Evolutionary conservation across 139 green algal genomes (phyloP), one percentile per base, ranked within the genome.

Genomic region (Closterium sp.): DNA sequence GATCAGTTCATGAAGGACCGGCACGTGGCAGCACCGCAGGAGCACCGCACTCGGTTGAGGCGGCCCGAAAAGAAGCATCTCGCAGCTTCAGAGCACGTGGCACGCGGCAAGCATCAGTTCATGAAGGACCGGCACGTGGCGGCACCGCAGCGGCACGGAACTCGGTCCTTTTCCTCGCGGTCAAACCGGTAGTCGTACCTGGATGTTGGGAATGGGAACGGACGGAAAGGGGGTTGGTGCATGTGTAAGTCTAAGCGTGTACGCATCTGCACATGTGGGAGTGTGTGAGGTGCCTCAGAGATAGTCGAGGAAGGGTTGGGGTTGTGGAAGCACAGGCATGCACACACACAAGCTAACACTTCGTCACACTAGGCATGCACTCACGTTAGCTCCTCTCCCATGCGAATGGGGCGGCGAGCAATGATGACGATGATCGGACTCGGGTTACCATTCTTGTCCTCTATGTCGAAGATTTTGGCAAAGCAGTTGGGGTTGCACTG

Each of bases 401-500:
- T 32, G 28, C 25, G 23, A 8, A 93, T 87, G 33, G 93, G 89
- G 31, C 64, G 38, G 23, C 91, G 87, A 66, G 91, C 88, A 76
- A 93, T 88, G 91, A 93, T 35, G 34, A 93, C 64, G n/a, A 93
- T 93, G 43, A 84, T 76, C 30, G 85, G 28, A 6, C 33, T 43
- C 66, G 43, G 30, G 25, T 34, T 25, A 23, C 86, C 35, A 23
- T 33, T 28, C 91, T 90, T 35, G 35, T 34, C 76, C 25, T 90
- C 34, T 30, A 90, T 33, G 84, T 93, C 91, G 12, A 93, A 30
- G 43, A 93, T 93, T 31, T 93, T 93, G 36, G 91, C 91, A 33
- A 91, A 88, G 34, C 91, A 93, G 69, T 93, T 93, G 31, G 91
- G 91, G 30, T 85, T 30, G 88, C 91, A 93, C 91, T 93, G 91